Evolutionary conservation across 192 early-diverging fungal genomes (phyloP).

Genomic region (Coemansia asiatica): DNA sequence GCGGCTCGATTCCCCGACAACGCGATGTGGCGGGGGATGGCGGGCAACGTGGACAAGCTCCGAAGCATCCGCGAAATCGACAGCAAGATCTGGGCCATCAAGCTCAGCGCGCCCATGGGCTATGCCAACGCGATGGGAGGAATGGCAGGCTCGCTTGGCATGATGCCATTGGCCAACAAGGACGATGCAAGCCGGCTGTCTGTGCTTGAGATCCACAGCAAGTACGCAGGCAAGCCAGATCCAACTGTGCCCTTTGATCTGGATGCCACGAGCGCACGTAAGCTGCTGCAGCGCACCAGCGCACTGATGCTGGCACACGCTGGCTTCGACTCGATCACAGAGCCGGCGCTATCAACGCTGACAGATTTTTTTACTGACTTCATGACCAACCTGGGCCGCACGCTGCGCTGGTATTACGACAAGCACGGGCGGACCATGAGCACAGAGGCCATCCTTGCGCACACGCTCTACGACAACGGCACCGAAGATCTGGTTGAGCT

Average conservation of each 20-base stretch:
- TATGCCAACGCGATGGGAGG: not conserved
- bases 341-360: slow-evolving; percentile 65
- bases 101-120: slow-evolving; percentile 53
- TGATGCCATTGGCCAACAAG: not conserved
- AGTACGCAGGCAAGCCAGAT: slow-evolving; percentile 32
- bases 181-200: slow-evolving; percentile 3
- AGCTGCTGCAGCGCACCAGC: slow-evolving; percentile 61
- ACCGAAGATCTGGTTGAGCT: slow-evolving; percentile 64
- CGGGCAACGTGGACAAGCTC: slow-evolving; percentile 57
- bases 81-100: slow-evolving; percentile 60
- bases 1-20: slow-evolving; percentile 45
- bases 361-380: slow-evolving; percentile 81
- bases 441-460: slow-evolving; percentile 79
- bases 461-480: slow-evolving; percentile 83
- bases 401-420: slow-evolving; percentile 76
- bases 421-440: slow-evolving; percentile 71
- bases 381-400: slow-evolving; percentile 80
- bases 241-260: slow-evolving; percentile 57
- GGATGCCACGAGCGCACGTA: slow-evolving; percentile 59
- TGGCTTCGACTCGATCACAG: slow-evolving; percentile 83
- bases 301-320: slow-evolving; percentile 77
- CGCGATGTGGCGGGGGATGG: slow-evolving; percentile 51
- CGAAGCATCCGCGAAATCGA: slow-evolving; percentile 61
- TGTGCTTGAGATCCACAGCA: slow-evolving; percentile 19
- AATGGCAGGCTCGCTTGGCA: not conserved